These are phyloP conservation scores for Neurospora intermedia DNA, from an alignment of 495 filamentous ascomycete genomes.

Conservation along the genomic window DNA sequence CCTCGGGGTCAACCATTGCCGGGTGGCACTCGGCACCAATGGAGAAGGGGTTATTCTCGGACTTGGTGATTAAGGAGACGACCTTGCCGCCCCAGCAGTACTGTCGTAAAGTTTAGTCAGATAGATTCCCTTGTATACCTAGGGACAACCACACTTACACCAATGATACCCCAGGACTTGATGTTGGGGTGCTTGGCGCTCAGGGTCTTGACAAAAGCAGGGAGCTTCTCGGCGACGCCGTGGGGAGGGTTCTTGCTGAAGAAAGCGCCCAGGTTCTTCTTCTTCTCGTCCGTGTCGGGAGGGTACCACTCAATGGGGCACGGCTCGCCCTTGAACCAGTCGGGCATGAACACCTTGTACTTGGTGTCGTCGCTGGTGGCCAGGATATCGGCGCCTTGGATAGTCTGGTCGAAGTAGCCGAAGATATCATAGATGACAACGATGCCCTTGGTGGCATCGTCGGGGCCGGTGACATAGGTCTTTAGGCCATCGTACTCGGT, in stretches of 20 bases:
- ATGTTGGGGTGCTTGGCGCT: slow-evolving; percentile 46
- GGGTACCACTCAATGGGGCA: slow-evolving; percentile 57
- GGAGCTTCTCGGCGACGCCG: slow-evolving; percentile 53
- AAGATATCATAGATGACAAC: slow-evolving; percentile 64
- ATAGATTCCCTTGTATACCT: neutral
- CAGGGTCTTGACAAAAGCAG: slow-evolving; percentile 48
- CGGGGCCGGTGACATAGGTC: slow-evolving; percentile 59
- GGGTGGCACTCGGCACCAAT: slow-evolving; percentile 67
- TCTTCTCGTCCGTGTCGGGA: slow-evolving; percentile 70
- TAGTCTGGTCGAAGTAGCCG: slow-evolving; percentile 57
- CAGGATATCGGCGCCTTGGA: slow-evolving; percentile 63
- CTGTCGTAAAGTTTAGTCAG: slow-evolving; percentile 10
- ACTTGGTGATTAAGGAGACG: slow-evolving; percentile 41
- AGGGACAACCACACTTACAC: slow-evolving; percentile 30
- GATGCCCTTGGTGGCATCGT: slow-evolving; percentile 46
- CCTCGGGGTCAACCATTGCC: slow-evolving; percentile 75
- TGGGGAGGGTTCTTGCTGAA: slow-evolving; percentile 57
- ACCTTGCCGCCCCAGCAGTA: slow-evolving; percentile 94
- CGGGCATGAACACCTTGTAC: slow-evolving; percentile 58
- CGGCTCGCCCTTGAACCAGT: slow-evolving; percentile 54
- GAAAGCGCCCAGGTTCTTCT: slow-evolving; percentile 63
- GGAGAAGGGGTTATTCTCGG: slow-evolving; percentile 51
- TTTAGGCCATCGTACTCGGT: slow-evolving; percentile 52
- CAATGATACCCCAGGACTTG: slow-evolving; percentile 75
- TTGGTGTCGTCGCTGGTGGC: slow-evolving; percentile 43